Conservation (phyloP, 148 eudicot genomes). For the Fagopyrum esculentum region DNA sequence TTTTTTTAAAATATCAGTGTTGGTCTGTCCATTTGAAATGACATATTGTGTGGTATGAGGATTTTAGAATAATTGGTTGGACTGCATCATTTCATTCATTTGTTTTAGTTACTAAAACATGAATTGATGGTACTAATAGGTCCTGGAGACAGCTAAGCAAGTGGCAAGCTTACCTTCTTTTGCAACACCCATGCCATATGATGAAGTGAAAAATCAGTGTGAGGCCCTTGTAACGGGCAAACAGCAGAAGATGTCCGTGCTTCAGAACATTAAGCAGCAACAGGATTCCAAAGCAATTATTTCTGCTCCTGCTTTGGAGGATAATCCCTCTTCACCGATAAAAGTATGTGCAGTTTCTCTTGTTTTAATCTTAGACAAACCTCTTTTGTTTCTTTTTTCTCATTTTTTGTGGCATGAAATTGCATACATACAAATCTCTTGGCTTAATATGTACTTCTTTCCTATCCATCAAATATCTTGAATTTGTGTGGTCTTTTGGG, state of each 20-base stretch:
- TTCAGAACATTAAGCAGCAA: constrained; percentile 56
- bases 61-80: neutral
- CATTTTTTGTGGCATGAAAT: neutral
- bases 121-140: constrained; percentile 30
- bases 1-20: neutral
- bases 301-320: constrained; percentile 25
- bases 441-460: neutral
- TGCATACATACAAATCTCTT: neutral
- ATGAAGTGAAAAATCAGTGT: constrained; percentile 75
- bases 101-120: neutral
- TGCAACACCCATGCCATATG: constrained; percentile 51
- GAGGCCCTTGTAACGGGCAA: constrained; percentile 83
- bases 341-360: constrained; percentile 31
- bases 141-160: constrained; percentile 74
- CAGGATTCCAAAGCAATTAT: constrained; percentile 52
- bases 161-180: constrained; percentile 65
- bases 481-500: neutral
- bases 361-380: neutral
- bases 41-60: neutral
- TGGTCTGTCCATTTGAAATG: neutral
- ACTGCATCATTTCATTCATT: neutral
- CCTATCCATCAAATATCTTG: neutral
- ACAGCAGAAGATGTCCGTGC: constrained; percentile 79
- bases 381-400: neutral
- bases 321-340: constrained; percentile 17